Base-by-base conservation (phyloP, 768 basidiomycete species). In the Boletus subparvulus region DNA sequence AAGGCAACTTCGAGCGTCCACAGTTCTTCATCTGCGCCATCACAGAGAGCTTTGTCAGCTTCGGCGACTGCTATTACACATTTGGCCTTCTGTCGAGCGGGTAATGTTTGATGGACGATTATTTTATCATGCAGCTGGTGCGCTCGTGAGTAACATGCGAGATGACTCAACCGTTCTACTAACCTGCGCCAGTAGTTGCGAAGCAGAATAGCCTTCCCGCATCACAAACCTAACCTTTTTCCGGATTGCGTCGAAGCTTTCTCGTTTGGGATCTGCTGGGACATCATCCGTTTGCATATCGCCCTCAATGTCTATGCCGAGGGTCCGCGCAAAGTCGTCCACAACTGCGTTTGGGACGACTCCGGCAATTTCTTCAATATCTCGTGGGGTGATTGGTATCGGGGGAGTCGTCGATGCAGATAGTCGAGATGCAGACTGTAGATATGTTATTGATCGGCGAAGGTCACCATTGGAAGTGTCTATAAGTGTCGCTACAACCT, bases 331-430 rank as follows among this genome's bases (percentile, higher is more conserved):
- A 58, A 98, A 86, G 46, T 81, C 77, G 16, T 81, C 75, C 45
- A 98, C 82, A 2, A 91, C 82, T 13, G 65, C 57, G 59, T 86
- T 84, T 0, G 96, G 97, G 0, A 98, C 92, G 26, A 97, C 90
- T 0, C 97, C 97, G 0, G 95, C 95, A 53, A 98, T 98, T 73
- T 99, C 97, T 71, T 98, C 92, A 13, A 98, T 90, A 59, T 94
- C 93, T 16, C 69, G 68, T 8, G 87, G 73, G 4, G 86, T 85
- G 59, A 99, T 92, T 32, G 83, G 78, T 17, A 83, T 84, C 0
- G 91, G 89, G 1, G 90, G 88, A 39, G 69, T 73, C 12, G 86
- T 86, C 2, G 90, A 88, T 6, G 84, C 77, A 36, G 94, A 88
- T 35, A 99, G 79, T 26, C 97, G 85, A 40, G 92, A 87, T 6